Evolutionary conservation across 495 filamentous ascomycete genomes (phyloP).

Genomic region (Neurospora sp.): DNA sequence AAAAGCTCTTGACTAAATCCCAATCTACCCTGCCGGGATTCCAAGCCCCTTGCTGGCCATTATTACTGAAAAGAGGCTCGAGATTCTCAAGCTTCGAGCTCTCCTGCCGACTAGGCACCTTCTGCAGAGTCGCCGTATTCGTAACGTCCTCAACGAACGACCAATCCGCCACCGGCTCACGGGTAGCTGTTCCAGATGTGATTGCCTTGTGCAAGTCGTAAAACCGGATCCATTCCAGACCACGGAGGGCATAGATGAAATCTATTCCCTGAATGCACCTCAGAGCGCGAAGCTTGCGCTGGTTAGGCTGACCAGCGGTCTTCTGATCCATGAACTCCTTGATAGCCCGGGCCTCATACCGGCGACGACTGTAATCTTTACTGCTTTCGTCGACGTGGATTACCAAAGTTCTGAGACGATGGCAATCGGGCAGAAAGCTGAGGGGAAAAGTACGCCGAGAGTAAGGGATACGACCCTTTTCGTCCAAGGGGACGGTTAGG

Average conservation of each 20-base stretch:
- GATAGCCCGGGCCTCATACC: conserved; percentile 12
- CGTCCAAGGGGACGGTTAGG: background rate
- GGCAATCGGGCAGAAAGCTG: conserved; percentile 16
- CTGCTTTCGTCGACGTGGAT: conserved; percentile 26
- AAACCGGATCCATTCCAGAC: conserved; percentile 24
- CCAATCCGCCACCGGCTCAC: conserved; percentile 18
- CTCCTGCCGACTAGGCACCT: conserved; percentile 3
- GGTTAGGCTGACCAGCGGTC: conserved; percentile 25
- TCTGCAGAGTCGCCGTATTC: conserved; percentile 9
- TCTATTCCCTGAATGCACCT: conserved; percentile 30
- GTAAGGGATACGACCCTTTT: background rate
- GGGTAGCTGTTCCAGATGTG: background rate
- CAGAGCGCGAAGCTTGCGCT: conserved; percentile 19
- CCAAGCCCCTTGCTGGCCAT: conserved; percentile 5
- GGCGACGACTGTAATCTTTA: conserved; percentile 12
- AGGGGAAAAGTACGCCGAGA: conserved; percentile 21
- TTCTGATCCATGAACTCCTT: conserved; percentile 11
- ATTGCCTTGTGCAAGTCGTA: conserved; percentile 18
- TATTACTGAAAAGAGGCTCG: conserved; percentile 1
- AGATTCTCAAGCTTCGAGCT: conserved; percentile 20
- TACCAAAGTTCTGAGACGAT: conserved; percentile 23
- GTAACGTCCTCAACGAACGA: conserved; percentile 26
- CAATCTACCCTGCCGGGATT: conserved; percentile 12
- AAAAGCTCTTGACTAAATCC: conserved; percentile 15
- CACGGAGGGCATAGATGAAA: conserved; percentile 27